Base-by-base conservation (phyloP, 2,329 filamentous ascomycete species). In the Podosphaera fusca region DNA sequence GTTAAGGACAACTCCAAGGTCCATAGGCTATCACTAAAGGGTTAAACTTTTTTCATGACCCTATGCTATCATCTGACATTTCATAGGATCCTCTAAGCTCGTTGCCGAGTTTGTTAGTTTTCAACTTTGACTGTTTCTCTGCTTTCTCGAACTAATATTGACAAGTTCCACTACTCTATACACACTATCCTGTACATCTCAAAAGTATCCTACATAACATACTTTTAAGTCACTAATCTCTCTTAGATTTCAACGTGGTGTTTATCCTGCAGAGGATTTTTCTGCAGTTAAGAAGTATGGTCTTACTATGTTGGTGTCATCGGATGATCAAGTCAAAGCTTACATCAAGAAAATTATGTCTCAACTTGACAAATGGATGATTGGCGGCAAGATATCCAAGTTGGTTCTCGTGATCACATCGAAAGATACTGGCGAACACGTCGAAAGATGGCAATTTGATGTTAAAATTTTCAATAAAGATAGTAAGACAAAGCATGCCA, bases 301-400 rank as follows among this genome's bases (percentile, higher is more conserved):
- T 65, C 79, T 98, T 66, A 96, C 95, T 66, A 65, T 63, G 57
- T 58, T 67, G 82, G 89, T 96, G 55, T 94, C 90, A 36, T 81
- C 88, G 61, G 92, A 98, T 69, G 92, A 96, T 73, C 90, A 98
- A 72, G 92, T 98, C 68, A 94, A 95, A 71, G 87, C 89, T 36
- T 98, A 98, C 72, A 94, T 98, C 75, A 95, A 95, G 71, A 95
- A 94, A 72, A 96, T 98, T 73, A 98, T 95, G 89, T 83, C 82
- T 34, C 92, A 98, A 71, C 80, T 98, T 58, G 90, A 94, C 73
- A 87, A 87, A 69, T 98, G 92, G 92, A 96, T 96, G 88, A 77
- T 88, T 56, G 86, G 85, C 64, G 87, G 89, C 69, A 96, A 98
- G 72, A 95, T 98, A 68, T 94, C 87, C 56, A 95, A 94, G 71